Conservation (phyloP, 768 basidiomycete genomes). For the Ramaria sp. region DNA sequence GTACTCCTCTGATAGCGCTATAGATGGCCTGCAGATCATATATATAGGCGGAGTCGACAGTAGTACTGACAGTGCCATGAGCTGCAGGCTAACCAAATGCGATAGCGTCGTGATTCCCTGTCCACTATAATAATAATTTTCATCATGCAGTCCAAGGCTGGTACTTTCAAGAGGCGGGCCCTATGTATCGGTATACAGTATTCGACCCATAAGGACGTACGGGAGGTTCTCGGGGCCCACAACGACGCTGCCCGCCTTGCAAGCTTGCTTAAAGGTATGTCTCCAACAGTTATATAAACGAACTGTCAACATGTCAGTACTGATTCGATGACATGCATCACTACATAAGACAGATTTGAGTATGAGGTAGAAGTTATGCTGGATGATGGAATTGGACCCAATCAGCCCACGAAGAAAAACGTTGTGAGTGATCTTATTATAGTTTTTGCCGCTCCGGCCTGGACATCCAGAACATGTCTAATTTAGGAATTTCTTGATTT, state of each 20-base stretch:
- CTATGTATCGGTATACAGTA: slow-evolving; percentile 2
- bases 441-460: too few species aligned
- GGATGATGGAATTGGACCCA: background rate
- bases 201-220: background rate
- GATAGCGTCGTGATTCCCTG: background rate
- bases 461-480: background rate
- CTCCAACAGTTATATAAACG: background rate
- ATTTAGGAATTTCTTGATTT: background rate
- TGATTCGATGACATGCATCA: background rate
- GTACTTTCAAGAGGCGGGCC: background rate
- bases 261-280: background rate
- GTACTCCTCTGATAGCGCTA: too few species aligned
- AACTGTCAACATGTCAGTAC: too few species aligned
- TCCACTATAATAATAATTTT: background rate
- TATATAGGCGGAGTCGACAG: too few species aligned
- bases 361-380: background rate
- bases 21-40: too few species aligned
- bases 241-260: background rate
- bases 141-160: background rate
- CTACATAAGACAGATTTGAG: background rate
- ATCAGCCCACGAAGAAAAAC: background rate
- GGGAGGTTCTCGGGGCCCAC: background rate
- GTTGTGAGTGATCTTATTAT: background rate
- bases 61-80: too few species aligned
- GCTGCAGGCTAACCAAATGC: background rate